Evolutionary conservation across 768 basidiomycete species (phyloP), one percentile per base, ranked within the genome.

Genomic region (Suillus plorans): DNA sequence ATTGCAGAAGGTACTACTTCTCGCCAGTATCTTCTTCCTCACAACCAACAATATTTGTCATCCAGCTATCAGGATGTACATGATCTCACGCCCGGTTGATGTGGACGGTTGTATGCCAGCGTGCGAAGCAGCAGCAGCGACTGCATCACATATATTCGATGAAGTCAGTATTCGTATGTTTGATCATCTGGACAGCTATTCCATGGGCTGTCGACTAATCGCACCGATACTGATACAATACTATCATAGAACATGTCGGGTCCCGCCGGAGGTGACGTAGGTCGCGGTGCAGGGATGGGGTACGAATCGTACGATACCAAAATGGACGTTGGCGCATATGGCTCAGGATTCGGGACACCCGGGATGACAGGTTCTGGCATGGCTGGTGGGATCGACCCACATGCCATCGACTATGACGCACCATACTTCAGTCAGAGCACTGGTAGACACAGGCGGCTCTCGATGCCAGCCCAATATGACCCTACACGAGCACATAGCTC

Each of bases 101-200:
- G 74, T 76, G 12, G 82, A 83, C 66, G 78, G 82, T 1, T 80
- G 85, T 28, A 76, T 79, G 44, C 78, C 79, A 56, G 84, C 87
- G 14, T 83, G 84, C 36, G 90, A 91, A 70, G 79, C 88, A 0
- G 89, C 90, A 2, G 89, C 89, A 20, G 83, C 86, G 49, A 90
- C 89, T 0, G 89, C 87, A 1, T 84, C 85, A 16, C 78, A 81
- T 34, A 82, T 90, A 41, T 89, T 88, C 63, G 81, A 80, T 66
- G 78, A 83, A 73, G 86, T 86, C 42, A 60, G 79, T 58, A 64
- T 53, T 22, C 47, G n/a, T 25, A 12, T 58, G 4, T 41, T 58
- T 39, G 25, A 28, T 18, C n/a, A 31, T 37, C 12, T 45, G 10
- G 22, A 39, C 9, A 22, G 20, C 12, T 18, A 25, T 49, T 22